A percentile compares a stretch with the other conserved stretches of the same genome.
Conservation (phyloP, 108 stramenopile genomes). For the Cylindrotheca closterium region DNA sequence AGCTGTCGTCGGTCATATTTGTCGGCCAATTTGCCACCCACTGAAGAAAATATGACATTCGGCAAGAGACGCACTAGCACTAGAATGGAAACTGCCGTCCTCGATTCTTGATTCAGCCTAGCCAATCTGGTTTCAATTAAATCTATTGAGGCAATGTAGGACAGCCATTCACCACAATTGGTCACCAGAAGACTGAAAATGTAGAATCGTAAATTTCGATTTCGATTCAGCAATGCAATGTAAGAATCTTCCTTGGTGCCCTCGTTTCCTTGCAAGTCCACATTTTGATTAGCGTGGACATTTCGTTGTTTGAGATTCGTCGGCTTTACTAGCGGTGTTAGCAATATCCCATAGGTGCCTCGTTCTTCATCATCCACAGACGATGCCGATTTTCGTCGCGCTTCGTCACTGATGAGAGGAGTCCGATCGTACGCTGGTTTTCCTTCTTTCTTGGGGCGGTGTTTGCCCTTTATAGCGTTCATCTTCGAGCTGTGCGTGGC, state of each 20-base stretch:
- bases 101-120: slow-evolving; percentile 13
- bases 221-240: slow-evolving; percentile 31
- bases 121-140: slow-evolving; percentile 28
- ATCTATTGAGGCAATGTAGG: slow-evolving; percentile 38
- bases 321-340: no score
- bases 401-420: no score
- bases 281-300: no score
- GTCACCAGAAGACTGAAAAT: slow-evolving; percentile 55
- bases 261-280: slow-evolving; percentile 1
- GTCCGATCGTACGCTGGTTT: no score
- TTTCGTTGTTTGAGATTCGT: no score
- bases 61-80: slow-evolving; percentile 62
- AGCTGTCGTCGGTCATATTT: slow-evolving; percentile 53
- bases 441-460: no score
- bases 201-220: slow-evolving; percentile 49
- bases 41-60: slow-evolving; percentile 49
- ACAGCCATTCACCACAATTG: slow-evolving; percentile 65
- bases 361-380: no score
- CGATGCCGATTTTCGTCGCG: no score
- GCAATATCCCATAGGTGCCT: no score
- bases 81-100: slow-evolving; percentile 54
- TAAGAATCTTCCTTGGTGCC: slow-evolving; percentile 16
- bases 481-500: no score
- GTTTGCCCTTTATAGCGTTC: no score
- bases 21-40: slow-evolving; percentile 75